Percentiles rank a stretch among this genome's conserved stretches.
phyloP scores from a whole-genome alignment of 305 asterid genomes.

The Solanum hybrid region DNA sequence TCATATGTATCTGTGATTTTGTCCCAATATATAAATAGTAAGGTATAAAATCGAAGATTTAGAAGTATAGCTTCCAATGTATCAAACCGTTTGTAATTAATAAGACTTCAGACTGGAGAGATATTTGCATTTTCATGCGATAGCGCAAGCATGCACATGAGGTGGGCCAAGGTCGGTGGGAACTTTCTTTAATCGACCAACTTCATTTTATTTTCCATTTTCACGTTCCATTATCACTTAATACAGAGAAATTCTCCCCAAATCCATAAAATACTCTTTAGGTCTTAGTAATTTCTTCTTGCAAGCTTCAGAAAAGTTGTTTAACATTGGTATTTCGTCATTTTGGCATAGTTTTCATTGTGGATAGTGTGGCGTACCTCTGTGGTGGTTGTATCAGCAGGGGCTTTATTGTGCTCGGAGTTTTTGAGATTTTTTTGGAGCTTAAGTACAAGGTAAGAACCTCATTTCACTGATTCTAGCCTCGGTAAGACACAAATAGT shows the following conservation, averaged over 20 bases:
- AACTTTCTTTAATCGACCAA: background rate
- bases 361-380: background rate
- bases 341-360: no score
- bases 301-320: no score
- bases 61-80: background rate
- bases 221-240: background rate
- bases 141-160: background rate
- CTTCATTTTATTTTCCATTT: background rate
- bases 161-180: background rate
- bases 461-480: no score
- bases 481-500: no score
- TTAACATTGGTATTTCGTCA: no score
- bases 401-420: no score
- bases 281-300: background rate
- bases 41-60: no score
- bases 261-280: background rate
- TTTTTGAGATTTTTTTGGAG: no score
- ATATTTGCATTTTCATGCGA: background rate
- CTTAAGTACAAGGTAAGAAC: no score
- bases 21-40: background rate
- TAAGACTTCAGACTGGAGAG: background rate
- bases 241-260: background rate
- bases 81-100: no score
- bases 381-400: no score
- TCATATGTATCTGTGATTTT: background rate